Percentiles rank a stretch among this genome's conserved stretches.
Evolutionary conservation across 164 flowering plant species (phyloP).

Genomic region (Aristolochia fimbriata): DNA sequence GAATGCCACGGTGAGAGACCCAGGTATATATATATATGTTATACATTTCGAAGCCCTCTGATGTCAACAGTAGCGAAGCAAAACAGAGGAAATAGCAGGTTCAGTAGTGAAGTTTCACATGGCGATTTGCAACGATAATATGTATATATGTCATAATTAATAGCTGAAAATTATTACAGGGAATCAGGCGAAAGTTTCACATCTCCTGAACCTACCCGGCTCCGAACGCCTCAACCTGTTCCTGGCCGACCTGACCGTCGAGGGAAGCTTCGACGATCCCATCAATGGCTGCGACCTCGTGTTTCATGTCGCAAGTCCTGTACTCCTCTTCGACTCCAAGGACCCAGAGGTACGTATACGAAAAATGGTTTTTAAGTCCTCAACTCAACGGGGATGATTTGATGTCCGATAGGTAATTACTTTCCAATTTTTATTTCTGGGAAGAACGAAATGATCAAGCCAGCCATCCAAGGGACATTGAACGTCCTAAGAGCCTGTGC

Average conservation of each 20-base stretch:
- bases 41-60: no score
- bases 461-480: constrained; percentile 53
- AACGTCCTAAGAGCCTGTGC: constrained; percentile 51
- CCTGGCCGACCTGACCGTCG: constrained; percentile 51
- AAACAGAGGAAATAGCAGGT: no score
- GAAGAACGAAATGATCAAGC: constrained; percentile 73
- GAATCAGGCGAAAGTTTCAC: constrained; percentile 8
- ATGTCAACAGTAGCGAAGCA: no score
- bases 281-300: constrained; percentile 49
- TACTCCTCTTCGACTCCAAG: constrained; percentile 49
- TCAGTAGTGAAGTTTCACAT: no score
- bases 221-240: constrained; percentile 31
- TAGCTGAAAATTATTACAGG: no score
- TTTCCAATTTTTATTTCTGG: no score
- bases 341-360: constrained; percentile 44
- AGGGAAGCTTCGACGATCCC: constrained; percentile 46
- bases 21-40: no score
- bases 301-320: constrained; percentile 70
- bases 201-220: constrained; percentile 6
- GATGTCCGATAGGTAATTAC: no score
- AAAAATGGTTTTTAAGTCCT: no score
- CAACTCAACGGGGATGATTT: no score
- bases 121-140: no score
- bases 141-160: no score
- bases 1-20: constrained; percentile 12